These are phyloP conservation scores for Paxillus involutus DNA, from an alignment of 768 basidiomycete species.

Conservation along the genomic window DNA sequence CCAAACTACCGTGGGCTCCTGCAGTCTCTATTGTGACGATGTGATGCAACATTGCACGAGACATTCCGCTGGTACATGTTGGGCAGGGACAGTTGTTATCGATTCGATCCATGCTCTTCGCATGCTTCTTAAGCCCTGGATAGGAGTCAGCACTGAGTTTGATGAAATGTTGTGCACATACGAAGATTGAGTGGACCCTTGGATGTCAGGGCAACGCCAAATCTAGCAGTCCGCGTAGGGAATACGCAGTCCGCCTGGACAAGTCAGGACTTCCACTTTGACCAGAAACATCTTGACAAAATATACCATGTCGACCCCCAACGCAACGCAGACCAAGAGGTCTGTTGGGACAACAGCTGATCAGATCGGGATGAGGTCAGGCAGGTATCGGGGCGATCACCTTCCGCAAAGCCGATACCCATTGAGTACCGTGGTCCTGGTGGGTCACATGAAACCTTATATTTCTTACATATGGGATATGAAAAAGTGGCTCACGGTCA, in stretches of 20 bases:
- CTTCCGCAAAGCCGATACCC: conserved; percentile 93
- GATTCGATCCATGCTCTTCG: conserved; percentile 67
- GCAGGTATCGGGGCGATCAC: conserved; percentile 34
- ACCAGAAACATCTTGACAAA: background rate
- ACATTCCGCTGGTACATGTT: conserved; percentile 68
- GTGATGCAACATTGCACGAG: conserved; percentile 76
- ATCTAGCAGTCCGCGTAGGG: conserved; percentile 88
- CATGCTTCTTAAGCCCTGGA: conserved; percentile 59
- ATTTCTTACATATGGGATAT: background rate
- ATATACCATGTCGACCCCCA: conserved; percentile 89
- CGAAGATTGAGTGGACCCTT: conserved; percentile 82
- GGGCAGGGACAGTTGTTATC: conserved; percentile 82
- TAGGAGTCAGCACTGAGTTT: conserved; percentile 7
- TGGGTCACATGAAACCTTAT: conserved; percentile 9
- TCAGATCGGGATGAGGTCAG: background rate
- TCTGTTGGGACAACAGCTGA: conserved; percentile 42
- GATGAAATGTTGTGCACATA: conserved; percentile 24
- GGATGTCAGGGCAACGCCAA: conserved; percentile 85
- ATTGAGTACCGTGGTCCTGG: conserved; percentile 87
- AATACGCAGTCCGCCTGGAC: conserved; percentile 88
- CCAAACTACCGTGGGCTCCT: conserved; percentile 72
- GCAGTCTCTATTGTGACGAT: conserved; percentile 77
- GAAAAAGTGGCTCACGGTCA: conserved; percentile 54
- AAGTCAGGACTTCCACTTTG: background rate
- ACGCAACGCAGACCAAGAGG: conserved; percentile 83